Percentiles rank a stretch among this genome's conserved stretches.
phyloP scores from a whole-genome alignment of 75 land plant genomes.

The Pinus tabuliformis region DNA sequence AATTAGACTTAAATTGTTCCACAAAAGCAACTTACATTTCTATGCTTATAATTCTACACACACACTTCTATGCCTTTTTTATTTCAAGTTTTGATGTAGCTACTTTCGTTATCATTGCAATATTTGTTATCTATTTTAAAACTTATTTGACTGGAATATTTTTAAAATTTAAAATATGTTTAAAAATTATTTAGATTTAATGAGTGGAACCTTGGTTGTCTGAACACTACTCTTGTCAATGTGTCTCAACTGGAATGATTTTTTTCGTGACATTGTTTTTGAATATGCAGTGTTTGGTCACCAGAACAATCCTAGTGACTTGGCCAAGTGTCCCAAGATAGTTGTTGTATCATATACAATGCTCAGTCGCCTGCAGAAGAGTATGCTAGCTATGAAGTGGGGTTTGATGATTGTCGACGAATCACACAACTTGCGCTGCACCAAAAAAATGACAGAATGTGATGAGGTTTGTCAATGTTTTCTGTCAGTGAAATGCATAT shows the following conservation, averaged over 20 bases:
- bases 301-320: conserved; percentile 46
- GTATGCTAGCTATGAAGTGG: conserved; percentile 75
- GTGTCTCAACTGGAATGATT: background rate
- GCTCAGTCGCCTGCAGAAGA: conserved; percentile 65
- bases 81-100: background rate
- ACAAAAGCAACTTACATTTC: background rate
- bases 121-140: background rate
- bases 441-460: conserved; percentile 56
- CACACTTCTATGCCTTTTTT: background rate
- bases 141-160: background rate
- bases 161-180: background rate
- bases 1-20: background rate
- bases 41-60: background rate
- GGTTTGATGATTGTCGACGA: conserved; percentile 86
- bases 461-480: conserved; percentile 60
- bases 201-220: background rate
- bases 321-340: conserved; percentile 54
- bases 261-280: background rate
- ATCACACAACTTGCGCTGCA: conserved; percentile 84
- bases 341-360: conserved; percentile 90
- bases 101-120: background rate
- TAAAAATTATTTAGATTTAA: background rate
- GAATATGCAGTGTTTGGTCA: conserved; percentile 80
- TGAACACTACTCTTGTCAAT: background rate
- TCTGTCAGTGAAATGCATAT: background rate